These are phyloP conservation scores for Achlya hypogyna DNA, from an alignment of 352 stramenopile genomes.

Conservation along the genomic window DNA sequence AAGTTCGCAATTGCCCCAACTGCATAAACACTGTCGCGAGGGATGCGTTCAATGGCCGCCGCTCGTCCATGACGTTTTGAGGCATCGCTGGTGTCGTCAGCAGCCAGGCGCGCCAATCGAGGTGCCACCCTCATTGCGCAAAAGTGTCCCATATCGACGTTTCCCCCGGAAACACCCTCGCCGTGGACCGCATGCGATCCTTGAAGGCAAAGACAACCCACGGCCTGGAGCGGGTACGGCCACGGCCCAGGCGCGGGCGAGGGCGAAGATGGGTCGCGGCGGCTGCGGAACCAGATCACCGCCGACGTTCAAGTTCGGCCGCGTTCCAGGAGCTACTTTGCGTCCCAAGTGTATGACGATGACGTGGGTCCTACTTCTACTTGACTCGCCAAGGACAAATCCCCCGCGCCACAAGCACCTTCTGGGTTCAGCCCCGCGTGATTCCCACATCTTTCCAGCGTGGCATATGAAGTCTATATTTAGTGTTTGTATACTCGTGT, in stretches of 20 bases:
- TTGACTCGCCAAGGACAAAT: background rate
- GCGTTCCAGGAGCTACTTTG: background rate
- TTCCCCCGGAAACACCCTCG: background rate
- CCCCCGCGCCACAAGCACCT: too few species aligned
- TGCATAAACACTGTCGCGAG: background rate
- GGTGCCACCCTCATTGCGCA: background rate
- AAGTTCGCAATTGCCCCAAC: too few species aligned
- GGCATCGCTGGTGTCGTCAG: background rate
- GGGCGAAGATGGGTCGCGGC: background rate
- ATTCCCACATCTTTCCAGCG: constrained; percentile 5
- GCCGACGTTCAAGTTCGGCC: background rate
- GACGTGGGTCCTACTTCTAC: constrained; percentile 1
- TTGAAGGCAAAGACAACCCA: background rate
- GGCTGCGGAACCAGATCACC: background rate
- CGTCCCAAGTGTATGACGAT: background rate
- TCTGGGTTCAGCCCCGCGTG: background rate
- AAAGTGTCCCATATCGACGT: background rate
- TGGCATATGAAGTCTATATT: background rate
- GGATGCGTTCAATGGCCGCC: background rate
- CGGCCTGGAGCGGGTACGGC: too few species aligned
- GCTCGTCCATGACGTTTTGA: constrained; percentile 1
- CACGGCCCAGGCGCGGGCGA: background rate
- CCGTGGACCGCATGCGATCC: too few species aligned
- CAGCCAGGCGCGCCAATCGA: background rate
- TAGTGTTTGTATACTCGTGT: background rate